Base-by-base conservation (phyloP, 768 basidiomycete genomes). In the Boletellus ananiceps region DNA sequence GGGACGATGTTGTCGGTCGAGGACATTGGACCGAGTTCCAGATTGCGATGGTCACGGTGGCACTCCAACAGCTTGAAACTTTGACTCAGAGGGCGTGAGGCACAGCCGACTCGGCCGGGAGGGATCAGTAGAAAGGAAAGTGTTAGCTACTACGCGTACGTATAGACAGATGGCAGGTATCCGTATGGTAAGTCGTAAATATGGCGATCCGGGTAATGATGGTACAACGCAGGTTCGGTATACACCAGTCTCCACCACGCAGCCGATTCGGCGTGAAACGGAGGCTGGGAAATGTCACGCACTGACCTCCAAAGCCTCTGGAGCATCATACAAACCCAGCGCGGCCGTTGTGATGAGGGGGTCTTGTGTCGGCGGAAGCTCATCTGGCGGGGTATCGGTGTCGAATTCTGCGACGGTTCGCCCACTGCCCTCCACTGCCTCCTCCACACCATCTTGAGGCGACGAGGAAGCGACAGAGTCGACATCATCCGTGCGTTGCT, bases 391-490 rank as follows among this genome's bases (percentile, higher is more conserved):
- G 44, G 23, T 12, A 18, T 44, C 47, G 8, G 44, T 12, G 39
- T 27, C 32, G 32, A 14, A 27, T 32, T 42, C 50, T 16, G 6
- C 38, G 19, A 56, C 57, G n/a, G 31, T 21, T 39, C 16, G 39
- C 14, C 41, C 27, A 36, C 27, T n/a, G 33, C 41, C 46, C 36
- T 29, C 47, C 18, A 15, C 47, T 13, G 38, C 44, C 8, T 51
- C 56, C 2, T 51, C 56, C 2, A 18, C 45, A 29, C 45, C 39
- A 23, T 40, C 44, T 36, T 51, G 35, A n/a, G 33, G 47, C 9
- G 36, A 45, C 2, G 67, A 59, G 40, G 66, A 68, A 29, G 61
- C 55, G 15, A 57, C 37, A 32, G 67, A 67, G 31, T 64, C 57
- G 8, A 32, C 16, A 8, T 58, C 53, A 11, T 52, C 55, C 27